Evolutionary conservation across 306 rosid species (phyloP).

Genomic region (Trifolium subterraneum): DNA sequence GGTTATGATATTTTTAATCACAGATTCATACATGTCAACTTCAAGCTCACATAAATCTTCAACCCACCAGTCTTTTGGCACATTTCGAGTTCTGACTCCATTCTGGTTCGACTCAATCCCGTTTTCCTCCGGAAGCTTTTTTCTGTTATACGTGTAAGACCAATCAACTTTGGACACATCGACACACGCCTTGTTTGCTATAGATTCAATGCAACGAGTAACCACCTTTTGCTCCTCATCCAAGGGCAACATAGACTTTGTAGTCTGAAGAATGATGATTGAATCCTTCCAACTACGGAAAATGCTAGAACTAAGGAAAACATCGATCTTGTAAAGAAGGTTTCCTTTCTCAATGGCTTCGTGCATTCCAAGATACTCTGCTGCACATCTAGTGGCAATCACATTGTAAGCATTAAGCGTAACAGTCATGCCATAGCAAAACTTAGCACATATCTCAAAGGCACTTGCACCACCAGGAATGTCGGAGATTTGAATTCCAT

Average conservation of each 20-base stretch:
- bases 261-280: constrained; percentile 88
- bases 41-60: constrained; percentile 96
- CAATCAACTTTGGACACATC: constrained; percentile 89
- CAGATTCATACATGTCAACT: constrained; percentile 74
- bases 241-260: constrained; percentile 65
- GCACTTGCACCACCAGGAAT: constrained; percentile 89
- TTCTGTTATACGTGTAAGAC: constrained; percentile 89
- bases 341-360: constrained; percentile 90
- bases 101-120: constrained; percentile 64
- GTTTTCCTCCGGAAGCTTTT: constrained; percentile 84
- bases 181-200: constrained; percentile 78
- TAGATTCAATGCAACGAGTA: constrained; percentile 69
- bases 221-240: constrained; percentile 81
- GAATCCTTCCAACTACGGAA: constrained; percentile 99
- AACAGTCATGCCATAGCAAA: constrained; percentile 95
- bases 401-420: constrained; percentile 93
- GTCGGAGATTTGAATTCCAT: constrained; percentile 73
- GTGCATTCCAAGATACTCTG: constrained; percentile 91
- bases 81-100: constrained; percentile 65
- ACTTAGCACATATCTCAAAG: constrained; percentile 94
- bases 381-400: constrained; percentile 79
- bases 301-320: constrained; percentile 87
- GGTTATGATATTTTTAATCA: constrained; percentile 60
- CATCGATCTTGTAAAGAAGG: constrained; percentile 92
- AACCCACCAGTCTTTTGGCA: constrained; percentile 99